Percentiles rank a stretch among this genome's conserved stretches.
These are phyloP conservation scores for Acorus gramineus DNA, from an alignment of 106 monocot genomes.

Conservation along the genomic window DNA sequence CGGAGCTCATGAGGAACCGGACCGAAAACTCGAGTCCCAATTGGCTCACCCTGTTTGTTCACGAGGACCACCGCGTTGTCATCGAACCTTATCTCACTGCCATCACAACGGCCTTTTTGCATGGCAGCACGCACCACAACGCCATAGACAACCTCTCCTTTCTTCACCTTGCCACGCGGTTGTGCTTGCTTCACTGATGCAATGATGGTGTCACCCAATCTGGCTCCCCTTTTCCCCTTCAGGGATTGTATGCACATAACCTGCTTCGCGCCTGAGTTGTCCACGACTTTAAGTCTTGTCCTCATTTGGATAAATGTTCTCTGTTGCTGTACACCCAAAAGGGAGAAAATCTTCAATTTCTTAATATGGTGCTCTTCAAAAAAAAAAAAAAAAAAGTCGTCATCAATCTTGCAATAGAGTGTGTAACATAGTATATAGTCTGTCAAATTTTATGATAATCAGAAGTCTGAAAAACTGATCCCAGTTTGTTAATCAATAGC, in stretches of 20 bases:
- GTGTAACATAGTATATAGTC: too few species aligned
- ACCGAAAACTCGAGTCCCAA: constrained; percentile 77
- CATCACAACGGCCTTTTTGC: constrained; percentile 73
- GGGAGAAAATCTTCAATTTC: neutral
- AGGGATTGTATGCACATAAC: constrained; percentile 92
- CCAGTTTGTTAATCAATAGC: too few species aligned
- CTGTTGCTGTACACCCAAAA: constrained; percentile 39
- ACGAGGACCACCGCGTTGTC: constrained; percentile 89
- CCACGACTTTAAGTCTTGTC: constrained; percentile 83
- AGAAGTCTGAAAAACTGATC: too few species aligned
- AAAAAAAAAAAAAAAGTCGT: too few species aligned
- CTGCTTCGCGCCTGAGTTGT: constrained; percentile 83
- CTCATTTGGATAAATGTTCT: constrained; percentile 96
- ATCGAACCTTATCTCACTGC: constrained; percentile 80
- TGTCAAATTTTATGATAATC: too few species aligned
- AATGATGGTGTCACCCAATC: constrained; percentile 69
- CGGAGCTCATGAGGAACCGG: constrained; percentile 90
- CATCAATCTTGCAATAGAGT: too few species aligned
- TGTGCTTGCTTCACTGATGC: constrained; percentile 88
- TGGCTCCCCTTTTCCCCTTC: constrained; percentile 66
- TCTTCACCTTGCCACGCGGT: constrained; percentile 82
- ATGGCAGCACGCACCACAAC: constrained; percentile 88
- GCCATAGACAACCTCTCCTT: constrained; percentile 81
- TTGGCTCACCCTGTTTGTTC: constrained; percentile 91
- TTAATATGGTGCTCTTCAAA: too few species aligned